Percentiles rank a stretch among this genome's conserved stretches.
Conservation (phyloP, 305 asterid species). For the Rubia tinctorum region DNA sequence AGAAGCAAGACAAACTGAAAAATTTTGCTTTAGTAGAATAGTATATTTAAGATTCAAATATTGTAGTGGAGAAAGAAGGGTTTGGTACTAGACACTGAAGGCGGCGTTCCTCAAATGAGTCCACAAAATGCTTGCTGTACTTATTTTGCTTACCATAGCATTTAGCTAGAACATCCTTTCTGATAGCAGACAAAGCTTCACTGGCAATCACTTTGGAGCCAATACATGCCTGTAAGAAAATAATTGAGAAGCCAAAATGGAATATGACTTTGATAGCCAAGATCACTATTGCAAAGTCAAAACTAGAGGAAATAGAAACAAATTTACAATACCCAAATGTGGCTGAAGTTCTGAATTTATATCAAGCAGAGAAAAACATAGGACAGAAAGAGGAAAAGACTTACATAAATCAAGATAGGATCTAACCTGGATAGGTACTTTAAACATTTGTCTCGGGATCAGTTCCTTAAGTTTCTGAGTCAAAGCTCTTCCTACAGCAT, state of each 20-base stretch:
- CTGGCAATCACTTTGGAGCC: constrained; percentile 95
- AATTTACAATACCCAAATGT: not conserved
- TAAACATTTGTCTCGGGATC: constrained; percentile 98
- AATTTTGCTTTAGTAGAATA: not conserved
- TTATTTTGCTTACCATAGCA: constrained; percentile 63
- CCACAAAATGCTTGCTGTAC: not conserved
- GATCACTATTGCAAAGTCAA: not conserved
- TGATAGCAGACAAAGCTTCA: constrained; percentile 86
- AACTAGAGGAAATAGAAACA: not conserved
- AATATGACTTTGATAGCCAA: not conserved
- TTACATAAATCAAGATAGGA: not conserved
- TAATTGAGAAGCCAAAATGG: not conserved
- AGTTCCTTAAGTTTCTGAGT: constrained; percentile 96
- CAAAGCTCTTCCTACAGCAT: constrained; percentile 96
- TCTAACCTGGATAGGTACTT: constrained; percentile 94
- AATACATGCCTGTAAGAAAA: constrained; percentile 59
- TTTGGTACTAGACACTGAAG: not conserved
- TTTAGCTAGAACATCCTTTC: constrained; percentile 93
- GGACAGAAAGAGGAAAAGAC: not conserved
- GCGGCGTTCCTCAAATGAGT: not conserved
- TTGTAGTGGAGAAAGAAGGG: not conserved
- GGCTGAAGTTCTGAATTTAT: not conserved
- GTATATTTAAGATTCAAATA: not conserved
- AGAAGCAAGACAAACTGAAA: not conserved
- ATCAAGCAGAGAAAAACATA: not conserved